Evolutionary conservation across 2,329 filamentous ascomycete genomes (phyloP).

Genomic region (Furcasterigmium furcatum): DNA sequence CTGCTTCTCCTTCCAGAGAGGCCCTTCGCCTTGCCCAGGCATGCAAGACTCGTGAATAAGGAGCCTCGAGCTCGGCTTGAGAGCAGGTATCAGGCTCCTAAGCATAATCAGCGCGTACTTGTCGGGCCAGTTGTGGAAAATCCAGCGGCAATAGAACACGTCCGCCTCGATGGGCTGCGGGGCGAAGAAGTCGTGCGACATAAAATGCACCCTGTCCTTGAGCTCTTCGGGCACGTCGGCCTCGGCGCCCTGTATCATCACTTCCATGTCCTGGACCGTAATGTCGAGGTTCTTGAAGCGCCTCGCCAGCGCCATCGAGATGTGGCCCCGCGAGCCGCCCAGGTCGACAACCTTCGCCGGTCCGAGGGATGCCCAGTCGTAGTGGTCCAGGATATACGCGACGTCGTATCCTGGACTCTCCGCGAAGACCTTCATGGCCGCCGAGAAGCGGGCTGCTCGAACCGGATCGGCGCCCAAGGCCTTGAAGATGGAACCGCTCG

Average conservation of each 20-base stretch:
- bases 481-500: too few relatives aligned
- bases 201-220: constrained; percentile 9
- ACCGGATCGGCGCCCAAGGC: too few relatives aligned
- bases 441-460: constrained; percentile 4
- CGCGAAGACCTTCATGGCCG: constrained; percentile 3
- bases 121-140: constrained; percentile 44
- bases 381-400: constrained; percentile 4
- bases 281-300: constrained; percentile 19
- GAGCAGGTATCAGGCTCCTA: constrained; percentile 28
- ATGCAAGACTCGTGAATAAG: constrained; percentile 12
- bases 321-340: constrained; percentile 19
- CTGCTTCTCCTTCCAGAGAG: not conserved
- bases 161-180: constrained; percentile 16
- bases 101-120: constrained; percentile 24
- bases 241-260: constrained; percentile 11
- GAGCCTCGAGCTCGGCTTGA: constrained; percentile 28
- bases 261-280: constrained; percentile 25
- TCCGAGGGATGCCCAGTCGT: constrained; percentile 4
- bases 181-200: constrained; percentile 15
- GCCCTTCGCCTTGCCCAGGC: not conserved
- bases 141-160: constrained; percentile 37
- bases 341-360: constrained; percentile 12
- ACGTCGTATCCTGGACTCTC: constrained; percentile 5
- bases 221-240: constrained; percentile 8
- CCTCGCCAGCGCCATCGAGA: constrained; percentile 19